A percentile compares a stretch with the other conserved stretches of the same genome.
These are phyloP conservation scores for Acorus gramineus DNA, from an alignment of 106 monocot species.

Conservation along the genomic window DNA sequence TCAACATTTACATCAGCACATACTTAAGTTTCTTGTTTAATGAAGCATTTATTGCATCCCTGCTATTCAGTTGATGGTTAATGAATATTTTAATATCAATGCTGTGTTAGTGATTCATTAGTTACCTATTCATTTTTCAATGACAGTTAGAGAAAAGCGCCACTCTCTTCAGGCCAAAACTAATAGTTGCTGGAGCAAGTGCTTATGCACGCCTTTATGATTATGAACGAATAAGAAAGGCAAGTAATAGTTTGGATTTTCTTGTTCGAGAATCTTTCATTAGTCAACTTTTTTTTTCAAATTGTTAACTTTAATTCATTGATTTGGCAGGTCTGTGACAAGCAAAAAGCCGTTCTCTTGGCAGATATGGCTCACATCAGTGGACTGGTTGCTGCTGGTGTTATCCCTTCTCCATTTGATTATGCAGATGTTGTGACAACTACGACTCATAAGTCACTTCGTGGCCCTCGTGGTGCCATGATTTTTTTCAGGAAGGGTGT, in stretches of 20 bases:
- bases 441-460: constrained; percentile 97
- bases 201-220: constrained; percentile 98
- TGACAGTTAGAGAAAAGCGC: constrained; percentile 92
- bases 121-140: background rate
- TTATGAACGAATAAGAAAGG: constrained; percentile 86
- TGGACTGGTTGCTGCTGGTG: constrained; percentile 94
- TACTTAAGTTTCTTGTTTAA: too few relatives aligned
- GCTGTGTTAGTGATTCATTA: background rate
- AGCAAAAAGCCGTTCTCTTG: constrained; percentile 91
- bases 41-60: too few relatives aligned
- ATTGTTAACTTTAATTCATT: background rate
- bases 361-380: constrained; percentile 99
- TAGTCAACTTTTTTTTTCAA: background rate
- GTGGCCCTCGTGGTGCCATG: constrained; percentile 99
- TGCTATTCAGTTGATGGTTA: too few relatives aligned
- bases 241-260: constrained; percentile 1
- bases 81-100: background rate
- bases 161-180: constrained; percentile 77
- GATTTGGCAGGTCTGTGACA: constrained; percentile 72
- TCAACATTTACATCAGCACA: too few relatives aligned
- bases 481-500: constrained; percentile 93
- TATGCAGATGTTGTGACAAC: constrained; percentile 97
- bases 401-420: constrained; percentile 95
- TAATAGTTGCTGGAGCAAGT: constrained; percentile 98
- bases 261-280: background rate